These are phyloP conservation scores for Calonectria pseudoturangicola DNA, from an alignment of 2,329 filamentous ascomycete species.

Conservation along the genomic window DNA sequence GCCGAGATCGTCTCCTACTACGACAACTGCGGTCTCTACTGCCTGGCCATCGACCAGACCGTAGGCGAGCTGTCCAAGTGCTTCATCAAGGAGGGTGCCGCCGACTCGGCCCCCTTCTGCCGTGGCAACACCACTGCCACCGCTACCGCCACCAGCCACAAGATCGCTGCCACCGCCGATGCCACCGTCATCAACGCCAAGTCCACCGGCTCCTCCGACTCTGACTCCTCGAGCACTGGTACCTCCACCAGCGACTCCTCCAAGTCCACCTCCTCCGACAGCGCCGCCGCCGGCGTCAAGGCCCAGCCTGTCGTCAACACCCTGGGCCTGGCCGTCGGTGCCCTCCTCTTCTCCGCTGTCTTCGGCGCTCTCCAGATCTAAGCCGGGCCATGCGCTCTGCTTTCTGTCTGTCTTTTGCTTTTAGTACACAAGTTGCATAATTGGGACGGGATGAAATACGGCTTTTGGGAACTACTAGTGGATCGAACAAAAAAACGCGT, in stretches of 20 bases:
- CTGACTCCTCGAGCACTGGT: conserved; percentile 24
- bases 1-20: conserved; percentile 67
- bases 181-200: conserved; percentile 57
- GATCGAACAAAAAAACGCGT: conserved; percentile 2
- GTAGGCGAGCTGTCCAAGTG: conserved; percentile 59
- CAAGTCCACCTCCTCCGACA: conserved; percentile 44
- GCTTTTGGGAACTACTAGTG: conserved; percentile 13
- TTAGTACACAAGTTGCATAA: conserved; percentile 20
- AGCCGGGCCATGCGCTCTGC: conserved; percentile 14
- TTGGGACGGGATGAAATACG: conserved; percentile 22
- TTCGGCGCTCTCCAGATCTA: conserved; percentile 54
- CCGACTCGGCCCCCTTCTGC: conserved; percentile 66
- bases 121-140: conserved; percentile 61
- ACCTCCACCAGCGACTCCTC: conserved; percentile 28
- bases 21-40: conserved; percentile 70
- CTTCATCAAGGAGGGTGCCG: conserved; percentile 62
- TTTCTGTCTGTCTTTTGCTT: not conserved
- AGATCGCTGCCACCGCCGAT: conserved; percentile 55
- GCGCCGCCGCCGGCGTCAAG: conserved; percentile 47
- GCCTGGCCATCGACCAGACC: conserved; percentile 60
- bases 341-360: conserved; percentile 60
- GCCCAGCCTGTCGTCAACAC: conserved; percentile 55
- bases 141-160: conserved; percentile 54
- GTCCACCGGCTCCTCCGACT: conserved; percentile 30
- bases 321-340: conserved; percentile 59